A percentile compares a stretch with the other conserved stretches of the same genome.
phyloP scores from a whole-genome alignment of 2,329 filamentous ascomycete species.

The Paecilomyces dactylethromorphus region DNA sequence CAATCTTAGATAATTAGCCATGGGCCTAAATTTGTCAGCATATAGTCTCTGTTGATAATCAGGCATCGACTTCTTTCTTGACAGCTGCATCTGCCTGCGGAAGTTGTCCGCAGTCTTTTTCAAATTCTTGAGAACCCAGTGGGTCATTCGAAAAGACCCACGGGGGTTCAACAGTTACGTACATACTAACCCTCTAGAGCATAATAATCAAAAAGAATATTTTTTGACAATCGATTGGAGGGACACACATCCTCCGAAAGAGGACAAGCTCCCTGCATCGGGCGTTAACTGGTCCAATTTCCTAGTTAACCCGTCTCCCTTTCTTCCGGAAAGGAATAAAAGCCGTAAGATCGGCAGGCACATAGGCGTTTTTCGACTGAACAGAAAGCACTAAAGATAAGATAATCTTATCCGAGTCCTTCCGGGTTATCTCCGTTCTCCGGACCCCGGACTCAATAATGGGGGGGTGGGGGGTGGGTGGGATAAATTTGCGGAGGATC shows the following conservation, averaged over 20 bases:
- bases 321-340: not conserved
- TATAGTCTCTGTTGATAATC: too few relatives aligned
- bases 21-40: too few relatives aligned
- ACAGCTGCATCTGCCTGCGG: too few relatives aligned
- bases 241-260: not conserved
- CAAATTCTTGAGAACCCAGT: too few relatives aligned
- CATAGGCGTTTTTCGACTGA: not conserved
- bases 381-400: not conserved
- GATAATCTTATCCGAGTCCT: not conserved
- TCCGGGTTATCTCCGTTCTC: not conserved
- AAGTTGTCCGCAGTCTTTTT: too few relatives aligned
- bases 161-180: not conserved
- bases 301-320: not conserved
- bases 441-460: not conserved
- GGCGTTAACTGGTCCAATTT: not conserved
- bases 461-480: too few relatives aligned
- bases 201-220: too few relatives aligned
- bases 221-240: not conserved
- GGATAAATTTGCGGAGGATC: too few relatives aligned
- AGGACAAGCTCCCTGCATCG: not conserved
- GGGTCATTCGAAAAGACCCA: too few relatives aligned
- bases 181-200: not conserved
- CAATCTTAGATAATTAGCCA: too few relatives aligned
- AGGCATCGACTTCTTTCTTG: too few relatives aligned
- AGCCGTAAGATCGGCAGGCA: not conserved